Percentiles rank a stretch among this genome's conserved stretches.
phyloP scores from a whole-genome alignment of 441 rosid species.

The Daphne laureola region DNA sequence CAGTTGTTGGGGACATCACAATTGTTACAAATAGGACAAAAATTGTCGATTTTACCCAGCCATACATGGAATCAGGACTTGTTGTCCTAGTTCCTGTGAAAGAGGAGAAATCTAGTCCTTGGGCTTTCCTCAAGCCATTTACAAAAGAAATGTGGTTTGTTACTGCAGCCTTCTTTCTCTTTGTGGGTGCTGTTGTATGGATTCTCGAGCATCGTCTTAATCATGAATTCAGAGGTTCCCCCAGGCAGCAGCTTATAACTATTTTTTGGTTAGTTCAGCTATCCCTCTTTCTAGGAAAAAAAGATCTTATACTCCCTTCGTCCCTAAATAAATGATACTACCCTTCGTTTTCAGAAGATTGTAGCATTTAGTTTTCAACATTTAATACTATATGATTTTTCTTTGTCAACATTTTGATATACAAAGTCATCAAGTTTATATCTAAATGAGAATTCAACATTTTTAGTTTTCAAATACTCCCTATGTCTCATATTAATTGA shows the following conservation, averaged over 20 bases:
- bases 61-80: slow-evolving; percentile 89
- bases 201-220: slow-evolving; percentile 89
- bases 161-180: slow-evolving; percentile 74
- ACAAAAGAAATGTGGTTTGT: slow-evolving; percentile 79
- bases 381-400: too few species aligned
- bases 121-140: slow-evolving; percentile 96
- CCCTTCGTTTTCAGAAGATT: too few species aligned
- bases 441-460: too few species aligned
- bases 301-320: too few species aligned
- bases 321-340: too few species aligned
- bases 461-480: too few species aligned
- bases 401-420: too few species aligned
- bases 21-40: slow-evolving; percentile 74
- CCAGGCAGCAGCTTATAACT: slow-evolving; percentile 70
- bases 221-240: slow-evolving; percentile 81
- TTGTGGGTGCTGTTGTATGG: slow-evolving; percentile 91
- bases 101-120: slow-evolving; percentile 58
- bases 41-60: slow-evolving; percentile 91
- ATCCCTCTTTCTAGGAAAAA: too few species aligned
- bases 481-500: too few species aligned
- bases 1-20: slow-evolving; percentile 77
- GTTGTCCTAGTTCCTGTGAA: slow-evolving; percentile 80
- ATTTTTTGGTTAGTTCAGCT: slow-evolving; percentile 60
- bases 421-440: too few species aligned
- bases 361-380: too few species aligned